phyloP scores from a whole-genome alignment of 768 basidiomycete species.

The Agrocybe praecox region DNA sequence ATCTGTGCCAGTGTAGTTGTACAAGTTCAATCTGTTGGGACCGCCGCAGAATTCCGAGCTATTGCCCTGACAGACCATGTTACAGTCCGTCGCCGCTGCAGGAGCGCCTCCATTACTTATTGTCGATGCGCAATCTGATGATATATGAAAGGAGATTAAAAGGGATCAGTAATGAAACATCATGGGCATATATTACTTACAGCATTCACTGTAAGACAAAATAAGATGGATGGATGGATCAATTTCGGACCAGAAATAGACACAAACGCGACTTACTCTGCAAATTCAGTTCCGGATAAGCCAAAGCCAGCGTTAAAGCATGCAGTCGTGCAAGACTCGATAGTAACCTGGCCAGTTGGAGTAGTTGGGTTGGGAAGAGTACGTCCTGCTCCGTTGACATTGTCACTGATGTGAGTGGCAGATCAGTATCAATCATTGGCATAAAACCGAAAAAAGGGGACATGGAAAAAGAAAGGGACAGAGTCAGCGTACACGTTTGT shows the following conservation, averaged over 20 bases:
- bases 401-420: slow-evolving; percentile 39
- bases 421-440: slow-evolving; percentile 17
- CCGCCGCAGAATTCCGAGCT: slow-evolving; percentile 73
- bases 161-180: neutral
- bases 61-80: slow-evolving; percentile 68
- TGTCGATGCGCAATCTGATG: slow-evolving; percentile 50
- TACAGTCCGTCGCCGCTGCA: slow-evolving; percentile 54
- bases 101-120: slow-evolving; percentile 51
- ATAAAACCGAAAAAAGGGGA: neutral
- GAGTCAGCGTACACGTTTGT: neutral
- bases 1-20: slow-evolving; percentile 67
- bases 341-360: slow-evolving; percentile 47
- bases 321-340: slow-evolving; percentile 59
- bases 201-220: slow-evolving; percentile 47
- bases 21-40: slow-evolving; percentile 64
- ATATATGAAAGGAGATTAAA: slow-evolving; percentile 8
- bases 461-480: neutral
- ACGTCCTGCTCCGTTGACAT: slow-evolving; percentile 42
- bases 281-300: slow-evolving; percentile 41
- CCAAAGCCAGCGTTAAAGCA: slow-evolving; percentile 57
- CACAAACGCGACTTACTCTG: slow-evolving; percentile 22
- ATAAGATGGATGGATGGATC: neutral
- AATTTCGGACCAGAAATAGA: neutral
- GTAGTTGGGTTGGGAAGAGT: slow-evolving; percentile 37
- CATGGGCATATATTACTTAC: slow-evolving; percentile 32